A percentile compares a stretch with the other conserved stretches of the same genome.
Evolutionary conservation across 2,329 filamentous ascomycete genomes (phyloP).

Genomic region (Myriosclerotinia duriaeana): DNA sequence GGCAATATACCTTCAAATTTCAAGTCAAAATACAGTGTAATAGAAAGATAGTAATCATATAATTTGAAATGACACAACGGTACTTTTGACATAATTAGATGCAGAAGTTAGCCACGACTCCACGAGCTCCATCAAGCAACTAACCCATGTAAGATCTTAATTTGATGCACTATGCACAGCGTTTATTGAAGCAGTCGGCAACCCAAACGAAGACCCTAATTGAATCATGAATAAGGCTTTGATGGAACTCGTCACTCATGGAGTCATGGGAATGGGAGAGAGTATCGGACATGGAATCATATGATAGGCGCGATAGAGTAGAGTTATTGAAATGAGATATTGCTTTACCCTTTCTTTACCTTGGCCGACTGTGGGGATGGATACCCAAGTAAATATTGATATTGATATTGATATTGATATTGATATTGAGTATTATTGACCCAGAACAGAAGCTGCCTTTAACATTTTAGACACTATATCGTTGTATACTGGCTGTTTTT

Average conservation of each 20-base stretch:
- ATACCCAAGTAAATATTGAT: not conserved
- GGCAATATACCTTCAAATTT: not conserved
- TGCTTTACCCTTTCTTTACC: slow-evolving; percentile 17
- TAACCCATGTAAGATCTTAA: slow-evolving; percentile 21
- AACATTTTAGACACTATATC: too few species aligned
- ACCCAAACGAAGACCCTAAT: slow-evolving; percentile 10
- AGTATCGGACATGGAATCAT: slow-evolving; percentile 10
- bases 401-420: not conserved
- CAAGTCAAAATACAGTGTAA: not conserved
- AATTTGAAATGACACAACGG: not conserved
- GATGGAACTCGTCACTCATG: too few species aligned
- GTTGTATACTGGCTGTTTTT: not conserved
- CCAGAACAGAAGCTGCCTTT: too few species aligned
- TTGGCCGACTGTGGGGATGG: not conserved
- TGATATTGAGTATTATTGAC: not conserved
- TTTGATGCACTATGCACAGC: slow-evolving; percentile 25
- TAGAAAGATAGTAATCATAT: not conserved
- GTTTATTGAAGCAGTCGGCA: slow-evolving; percentile 24
- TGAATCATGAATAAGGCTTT: not conserved
- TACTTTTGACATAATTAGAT: slow-evolving; percentile 14
- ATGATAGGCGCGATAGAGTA: slow-evolving; percentile 22
- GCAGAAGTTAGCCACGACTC: slow-evolving; percentile 7
- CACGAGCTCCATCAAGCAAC: not conserved
- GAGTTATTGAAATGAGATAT: slow-evolving; percentile 8
- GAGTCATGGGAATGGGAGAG: too few species aligned